phyloP scores from a whole-genome alignment of 2,329 filamentous ascomycete genomes.

The Beauveria scarabaeidicola region DNA sequence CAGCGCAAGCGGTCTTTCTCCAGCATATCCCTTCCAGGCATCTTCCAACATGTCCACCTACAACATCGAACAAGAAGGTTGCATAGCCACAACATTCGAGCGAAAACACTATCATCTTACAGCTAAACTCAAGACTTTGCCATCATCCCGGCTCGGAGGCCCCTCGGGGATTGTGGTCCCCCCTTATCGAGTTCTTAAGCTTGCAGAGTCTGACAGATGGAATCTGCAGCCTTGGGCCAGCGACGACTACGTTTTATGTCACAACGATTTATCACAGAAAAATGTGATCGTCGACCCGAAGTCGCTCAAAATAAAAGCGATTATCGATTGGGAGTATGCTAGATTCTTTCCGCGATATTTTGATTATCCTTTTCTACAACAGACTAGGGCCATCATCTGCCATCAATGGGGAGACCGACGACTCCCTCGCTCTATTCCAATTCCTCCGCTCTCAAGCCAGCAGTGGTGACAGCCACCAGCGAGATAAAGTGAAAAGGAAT shows the following conservation, averaged over 20 bases:
- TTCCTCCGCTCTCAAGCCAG: constrained; percentile 8
- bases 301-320: constrained; percentile 23
- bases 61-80: constrained; percentile 18
- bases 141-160: constrained; percentile 20
- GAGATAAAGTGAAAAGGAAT: no score
- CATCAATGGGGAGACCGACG: constrained; percentile 13
- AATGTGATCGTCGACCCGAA: constrained; percentile 15
- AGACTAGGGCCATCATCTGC: constrained; percentile 16
- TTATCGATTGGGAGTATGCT: constrained; percentile 31
- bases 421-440: constrained; percentile 7
- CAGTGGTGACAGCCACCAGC: background rate
- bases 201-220: constrained; percentile 18
- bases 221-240: constrained; percentile 14
- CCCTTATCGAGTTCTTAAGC: constrained; percentile 20
- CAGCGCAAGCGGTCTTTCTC: no score
- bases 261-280: constrained; percentile 13
- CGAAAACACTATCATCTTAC: constrained; percentile 23
- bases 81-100: constrained; percentile 19
- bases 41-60: background rate
- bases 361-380: constrained; percentile 18
- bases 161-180: constrained; percentile 25
- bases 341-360: constrained; percentile 25
- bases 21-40: background rate
- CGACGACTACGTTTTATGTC: constrained; percentile 17
- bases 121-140: constrained; percentile 20